Evolutionary conservation across 495 filamentous ascomycete genomes (phyloP), one percentile per base, ranked within the genome.

Genomic region (Neurospora sp.): DNA sequence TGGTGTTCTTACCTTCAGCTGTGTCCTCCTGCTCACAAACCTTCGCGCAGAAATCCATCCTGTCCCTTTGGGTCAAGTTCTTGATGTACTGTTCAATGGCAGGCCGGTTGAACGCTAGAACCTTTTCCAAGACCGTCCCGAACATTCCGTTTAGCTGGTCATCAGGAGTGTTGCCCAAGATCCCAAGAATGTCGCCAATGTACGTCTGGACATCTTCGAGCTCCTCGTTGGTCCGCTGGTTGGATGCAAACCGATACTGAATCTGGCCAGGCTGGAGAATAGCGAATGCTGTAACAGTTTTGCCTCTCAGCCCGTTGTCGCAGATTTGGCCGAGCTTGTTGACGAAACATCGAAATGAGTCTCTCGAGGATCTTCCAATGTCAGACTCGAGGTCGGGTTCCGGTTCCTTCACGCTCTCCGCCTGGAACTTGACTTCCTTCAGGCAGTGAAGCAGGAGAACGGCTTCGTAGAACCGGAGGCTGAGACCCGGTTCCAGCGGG

Each of bases 301-400:
- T 74, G 14, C 73, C 74, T 16, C 72, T 42, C 0, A 18, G 14
- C 9, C 35, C 40, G 48, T 18, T 78, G 73, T 77, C 73, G 72
- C 78, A 81, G 9, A 81, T 75, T 35, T 79, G 78, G 39, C 38
- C 68, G 0, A 79, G 68, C 59, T 79, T 81, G 74, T 81, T 75
- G 40, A 78, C 73, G 20, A 79, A 79, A 40, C 75, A 77, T 8
- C 37, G 41, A 69, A 73, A 79, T 3, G 40, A 68, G 22, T 75
- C 22, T 40, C 70, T 42, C 0, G 70, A 70, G 0, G 72, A 72
- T 22, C 59, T 76, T 39, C 70, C 73, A 16, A 6, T n/a, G 6
- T 8, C 31, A 0, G 37, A 41, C 14, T 77, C 75, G 20, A 76
- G 70, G 38, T 79, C 78, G 1, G 75, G 39, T 8, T 70, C 42